A percentile compares a stretch with the other conserved stretches of the same genome.
These are phyloP conservation scores for Conoideocrella luteorostrata DNA, from an alignment of 2,329 filamentous ascomycete species.

Conservation along the genomic window DNA sequence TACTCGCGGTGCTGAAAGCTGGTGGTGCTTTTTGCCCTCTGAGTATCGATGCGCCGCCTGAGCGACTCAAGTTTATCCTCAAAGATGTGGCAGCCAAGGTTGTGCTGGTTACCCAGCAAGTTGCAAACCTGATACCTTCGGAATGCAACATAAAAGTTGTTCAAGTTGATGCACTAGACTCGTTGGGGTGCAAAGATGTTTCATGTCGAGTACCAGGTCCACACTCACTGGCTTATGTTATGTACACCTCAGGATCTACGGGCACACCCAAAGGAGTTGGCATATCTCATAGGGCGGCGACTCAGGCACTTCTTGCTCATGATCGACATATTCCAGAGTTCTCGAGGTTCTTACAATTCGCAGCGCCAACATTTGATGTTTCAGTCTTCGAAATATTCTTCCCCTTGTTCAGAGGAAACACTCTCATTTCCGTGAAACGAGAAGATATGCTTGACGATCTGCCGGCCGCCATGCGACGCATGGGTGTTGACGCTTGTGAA, in stretches of 20 bases:
- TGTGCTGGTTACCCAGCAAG: constrained; percentile 54
- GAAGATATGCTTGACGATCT: constrained; percentile 69
- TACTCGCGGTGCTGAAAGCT: constrained; percentile 71
- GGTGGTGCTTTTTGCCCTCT: constrained; percentile 84
- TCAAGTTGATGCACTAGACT: constrained; percentile 20
- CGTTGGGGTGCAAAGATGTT: background rate
- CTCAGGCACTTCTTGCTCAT: constrained; percentile 78
- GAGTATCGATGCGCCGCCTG: constrained; percentile 67
- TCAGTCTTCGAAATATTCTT: constrained; percentile 96
- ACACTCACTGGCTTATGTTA: constrained; percentile 68
- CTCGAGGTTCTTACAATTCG: constrained; percentile 80
- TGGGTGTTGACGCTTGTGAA: constrained; percentile 77
- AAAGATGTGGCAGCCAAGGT: constrained; percentile 66
- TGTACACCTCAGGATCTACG: constrained; percentile 91
- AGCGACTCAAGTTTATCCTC: constrained; percentile 74
- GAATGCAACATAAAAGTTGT: constrained; percentile 28
- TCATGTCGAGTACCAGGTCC: constrained; percentile 17
- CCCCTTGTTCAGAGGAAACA: constrained; percentile 65
- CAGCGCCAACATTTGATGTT: constrained; percentile 88
- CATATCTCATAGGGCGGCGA: constrained; percentile 71
- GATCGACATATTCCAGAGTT: constrained; percentile 71
- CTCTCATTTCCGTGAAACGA: constrained; percentile 66
- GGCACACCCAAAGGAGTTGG: constrained; percentile 83
- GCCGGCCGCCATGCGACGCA: constrained; percentile 53
- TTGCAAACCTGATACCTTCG: constrained; percentile 33